Evolutionary conservation across 1,284 basidiomycete species (phyloP).

Genomic region (Macrocybe sp.): DNA sequence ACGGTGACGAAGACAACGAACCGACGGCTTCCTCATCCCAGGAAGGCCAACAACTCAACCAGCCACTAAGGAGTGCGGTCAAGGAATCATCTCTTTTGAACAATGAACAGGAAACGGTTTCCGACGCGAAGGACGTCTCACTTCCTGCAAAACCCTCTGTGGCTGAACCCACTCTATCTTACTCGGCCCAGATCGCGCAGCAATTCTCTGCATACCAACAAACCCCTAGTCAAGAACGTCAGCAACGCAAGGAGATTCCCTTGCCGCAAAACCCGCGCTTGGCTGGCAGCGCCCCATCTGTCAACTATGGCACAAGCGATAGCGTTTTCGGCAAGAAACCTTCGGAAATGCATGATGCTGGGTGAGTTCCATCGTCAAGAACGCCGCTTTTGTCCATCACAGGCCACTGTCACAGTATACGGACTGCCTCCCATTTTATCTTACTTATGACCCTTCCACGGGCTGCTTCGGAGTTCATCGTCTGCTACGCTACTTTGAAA

Average conservation of each 20-base stretch:
- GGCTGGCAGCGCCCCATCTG: conserved; percentile 7
- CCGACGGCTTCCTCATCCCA: conserved; percentile 13
- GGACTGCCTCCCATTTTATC: conserved; percentile 6
- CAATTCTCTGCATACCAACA: conserved; percentile 67
- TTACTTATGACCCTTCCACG: not conserved
- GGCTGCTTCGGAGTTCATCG: conserved; percentile 11
- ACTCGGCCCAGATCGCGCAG: conserved; percentile 67
- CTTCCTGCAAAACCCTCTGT: conserved; percentile 27
- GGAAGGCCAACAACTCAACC: conserved; percentile 2
- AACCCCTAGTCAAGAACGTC: conserved; percentile 63
- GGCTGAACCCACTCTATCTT: conserved; percentile 38
- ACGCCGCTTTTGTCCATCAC: conserved; percentile 4
- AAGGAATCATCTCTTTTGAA: conserved; percentile 7
- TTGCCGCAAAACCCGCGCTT: conserved; percentile 15
- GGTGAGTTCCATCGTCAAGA: conserved; percentile 53
- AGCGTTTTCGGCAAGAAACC: conserved; percentile 57
- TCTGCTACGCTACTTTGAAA: conserved; percentile 29
- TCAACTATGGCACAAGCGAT: conserved; percentile 28
- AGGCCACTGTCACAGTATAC: conserved; percentile 13
- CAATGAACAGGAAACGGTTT: conserved; percentile 11
- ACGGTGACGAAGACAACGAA: conserved; percentile 35
- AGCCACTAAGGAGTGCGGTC: not conserved
- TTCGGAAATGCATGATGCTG: conserved; percentile 90
- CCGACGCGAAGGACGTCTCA: not conserved
- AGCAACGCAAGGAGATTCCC: conserved; percentile 35